A percentile compares a stretch with the other conserved stretches of the same genome.
These are phyloP conservation scores for Fomes fomentarius DNA, from an alignment of 1,284 basidiomycete species.

Conservation along the genomic window DNA sequence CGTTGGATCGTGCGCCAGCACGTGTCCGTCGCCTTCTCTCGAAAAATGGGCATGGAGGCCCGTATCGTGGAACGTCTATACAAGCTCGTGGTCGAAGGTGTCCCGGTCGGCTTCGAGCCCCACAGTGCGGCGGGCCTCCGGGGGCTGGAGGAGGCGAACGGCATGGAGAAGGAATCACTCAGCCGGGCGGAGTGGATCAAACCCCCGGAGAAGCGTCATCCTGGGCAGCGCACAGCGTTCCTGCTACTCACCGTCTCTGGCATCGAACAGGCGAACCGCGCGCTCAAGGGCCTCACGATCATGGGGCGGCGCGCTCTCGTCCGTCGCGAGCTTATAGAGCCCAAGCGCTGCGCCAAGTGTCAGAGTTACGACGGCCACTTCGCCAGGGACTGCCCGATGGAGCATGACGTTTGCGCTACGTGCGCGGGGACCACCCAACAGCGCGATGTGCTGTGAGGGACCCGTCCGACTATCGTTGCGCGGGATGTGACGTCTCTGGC, in stretches of 20 bases:
- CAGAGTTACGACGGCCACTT: not conserved
- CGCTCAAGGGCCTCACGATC: not conserved
- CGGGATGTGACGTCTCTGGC: conserved; percentile 12
- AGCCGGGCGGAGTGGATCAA: too few relatives aligned
- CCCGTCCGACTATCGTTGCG: conserved; percentile 1
- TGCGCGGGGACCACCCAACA: conserved; percentile 29
- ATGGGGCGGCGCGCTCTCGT: not conserved
- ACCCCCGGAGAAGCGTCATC: too few relatives aligned
- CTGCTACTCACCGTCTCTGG: not conserved
- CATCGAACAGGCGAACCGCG: not conserved
- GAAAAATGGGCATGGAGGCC: conserved; percentile 3
- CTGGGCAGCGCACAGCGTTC: not conserved
- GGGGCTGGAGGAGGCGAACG: too few relatives aligned
- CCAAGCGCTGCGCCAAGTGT: conserved; percentile 4
- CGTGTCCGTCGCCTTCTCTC: conserved; percentile 2
- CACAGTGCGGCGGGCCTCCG: not conserved
- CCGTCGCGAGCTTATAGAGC: not conserved
- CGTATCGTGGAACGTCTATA: conserved; percentile 1
- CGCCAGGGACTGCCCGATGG: not conserved
- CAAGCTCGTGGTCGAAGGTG: conserved; percentile 6
- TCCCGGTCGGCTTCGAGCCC: too few relatives aligned
- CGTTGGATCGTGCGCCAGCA: conserved; percentile 1
- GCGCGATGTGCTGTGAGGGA: not conserved
- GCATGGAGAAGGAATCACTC: too few relatives aligned
- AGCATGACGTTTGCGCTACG: conserved; percentile 24